Percentiles rank a stretch among this genome's conserved stretches.
Conservation (phyloP, 352 stramenopile genomes). For the Plasmopara halstedii region DNA sequence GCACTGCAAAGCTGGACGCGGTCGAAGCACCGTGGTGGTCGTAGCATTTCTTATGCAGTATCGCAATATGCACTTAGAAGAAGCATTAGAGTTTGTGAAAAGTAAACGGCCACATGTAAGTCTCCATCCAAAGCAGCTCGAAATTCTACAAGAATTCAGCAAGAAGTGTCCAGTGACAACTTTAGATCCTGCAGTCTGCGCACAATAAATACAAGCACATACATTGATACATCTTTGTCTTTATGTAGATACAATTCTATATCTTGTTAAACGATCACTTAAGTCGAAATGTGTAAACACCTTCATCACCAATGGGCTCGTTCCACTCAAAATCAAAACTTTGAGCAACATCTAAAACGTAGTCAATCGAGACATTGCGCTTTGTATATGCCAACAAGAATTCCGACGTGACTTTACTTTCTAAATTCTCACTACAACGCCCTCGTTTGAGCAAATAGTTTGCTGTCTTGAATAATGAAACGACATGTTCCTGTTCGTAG, state of each 20-base stretch:
- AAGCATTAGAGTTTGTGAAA: slow-evolving; percentile 45
- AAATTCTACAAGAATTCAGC: slow-evolving; percentile 39
- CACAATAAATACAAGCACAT: too few relatives aligned
- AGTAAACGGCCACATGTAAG: slow-evolving; percentile 54
- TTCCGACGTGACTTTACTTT: slow-evolving; percentile 21
- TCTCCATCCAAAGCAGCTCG: slow-evolving; percentile 49
- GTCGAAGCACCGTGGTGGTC: slow-evolving; percentile 65
- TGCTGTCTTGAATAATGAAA: slow-evolving; percentile 44
- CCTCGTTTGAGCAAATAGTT: slow-evolving; percentile 32
- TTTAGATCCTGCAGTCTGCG: too few relatives aligned
- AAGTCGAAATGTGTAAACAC: slow-evolving; percentile 49
- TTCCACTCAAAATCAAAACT: slow-evolving; percentile 60
- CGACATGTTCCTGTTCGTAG: slow-evolving; percentile 52
- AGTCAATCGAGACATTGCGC: slow-evolving; percentile 61
- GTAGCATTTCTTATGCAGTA: slow-evolving; percentile 63
- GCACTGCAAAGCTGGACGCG: slow-evolving; percentile 75
- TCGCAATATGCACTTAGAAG: slow-evolving; percentile 45
- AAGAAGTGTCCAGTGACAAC: slow-evolving; percentile 7
- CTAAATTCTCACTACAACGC: slow-evolving; percentile 8
- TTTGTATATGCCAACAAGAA: slow-evolving; percentile 61
- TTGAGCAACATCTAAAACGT: slow-evolving; percentile 42
- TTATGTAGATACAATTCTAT: background rate
- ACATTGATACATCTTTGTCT: too few relatives aligned
- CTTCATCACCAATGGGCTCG: slow-evolving; percentile 39
- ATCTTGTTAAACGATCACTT: slow-evolving; percentile 12